A percentile compares a stretch with the other conserved stretches of the same genome.
Conservation (phyloP, 305 asterid genomes). For the Solanum hybrid region DNA sequence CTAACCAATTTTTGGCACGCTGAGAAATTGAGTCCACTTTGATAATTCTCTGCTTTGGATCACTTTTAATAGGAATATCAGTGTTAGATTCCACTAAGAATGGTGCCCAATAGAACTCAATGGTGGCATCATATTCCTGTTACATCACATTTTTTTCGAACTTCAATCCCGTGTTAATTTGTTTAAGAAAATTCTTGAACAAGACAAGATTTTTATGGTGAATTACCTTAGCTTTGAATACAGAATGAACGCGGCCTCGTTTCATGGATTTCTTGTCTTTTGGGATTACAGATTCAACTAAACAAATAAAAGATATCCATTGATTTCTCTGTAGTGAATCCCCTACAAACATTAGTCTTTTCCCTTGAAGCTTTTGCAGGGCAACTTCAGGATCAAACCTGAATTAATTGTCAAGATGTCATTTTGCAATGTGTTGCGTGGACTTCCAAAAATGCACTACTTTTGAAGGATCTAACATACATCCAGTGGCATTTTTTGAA, state of each 20-base stretch:
- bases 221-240: conserved; percentile 61
- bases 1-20: conserved; percentile 71
- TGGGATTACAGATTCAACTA: conserved; percentile 59
- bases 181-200: background rate
- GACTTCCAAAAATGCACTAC: background rate
- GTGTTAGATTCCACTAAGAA: conserved; percentile 81
- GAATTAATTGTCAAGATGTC: background rate
- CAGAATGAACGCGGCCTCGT: conserved; percentile 55
- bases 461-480: background rate
- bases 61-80: conserved; percentile 48
- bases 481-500: background rate
- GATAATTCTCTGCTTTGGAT: conserved; percentile 60
- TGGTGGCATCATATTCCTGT: conserved; percentile 66
- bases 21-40: conserved; percentile 72
- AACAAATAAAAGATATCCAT: conserved; percentile 81
- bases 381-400: conserved; percentile 64
- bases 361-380: conserved; percentile 46
- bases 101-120: conserved; percentile 96
- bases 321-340: conserved; percentile 85
- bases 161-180: background rate
- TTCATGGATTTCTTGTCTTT: conserved; percentile 51
- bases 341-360: conserved; percentile 79
- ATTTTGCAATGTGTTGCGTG: background rate
- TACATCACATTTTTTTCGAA: background rate
- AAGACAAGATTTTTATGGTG: background rate